Percentiles rank a stretch among this genome's conserved stretches.
Evolutionary conservation across 1,284 basidiomycete species (phyloP).

Genomic region (Apiotrichum porosum): DNA sequence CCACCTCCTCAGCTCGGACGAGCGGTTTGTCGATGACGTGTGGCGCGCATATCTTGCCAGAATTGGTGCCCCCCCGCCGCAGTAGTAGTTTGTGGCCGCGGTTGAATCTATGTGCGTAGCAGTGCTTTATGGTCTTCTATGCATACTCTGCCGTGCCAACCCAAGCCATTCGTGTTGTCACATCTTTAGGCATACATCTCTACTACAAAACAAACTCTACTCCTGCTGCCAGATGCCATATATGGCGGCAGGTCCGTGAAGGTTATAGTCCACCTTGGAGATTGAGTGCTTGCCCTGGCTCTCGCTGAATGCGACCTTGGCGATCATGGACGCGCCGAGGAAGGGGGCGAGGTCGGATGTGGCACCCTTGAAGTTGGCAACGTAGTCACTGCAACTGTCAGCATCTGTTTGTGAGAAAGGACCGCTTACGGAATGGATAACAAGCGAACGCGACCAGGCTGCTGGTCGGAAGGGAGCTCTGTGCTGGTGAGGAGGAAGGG

Average conservation of each 20-base stretch:
- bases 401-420: neutral
- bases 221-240: conserved; percentile 30
- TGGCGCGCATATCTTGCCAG: conserved; percentile 6
- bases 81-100: too few species aligned
- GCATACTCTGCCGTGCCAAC: too few species aligned
- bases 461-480: conserved; percentile 52
- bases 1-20: conserved; percentile 2
- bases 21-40: conserved; percentile 10
- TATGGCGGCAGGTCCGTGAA: conserved; percentile 43
- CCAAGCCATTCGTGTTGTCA: too few species aligned
- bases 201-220: neutral
- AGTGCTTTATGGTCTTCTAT: too few species aligned
- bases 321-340: conserved; percentile 77
- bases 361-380: conserved; percentile 80
- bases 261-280: conserved; percentile 48
- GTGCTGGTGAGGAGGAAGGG: conserved; percentile 63
- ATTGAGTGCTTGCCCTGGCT: conserved; percentile 40
- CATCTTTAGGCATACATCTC: conserved; percentile 3
- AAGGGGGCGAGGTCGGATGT: conserved; percentile 79
- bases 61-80: too few species aligned
- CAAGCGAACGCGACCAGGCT: conserved; percentile 62
- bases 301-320: conserved; percentile 56
- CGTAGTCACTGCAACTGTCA: conserved; percentile 60
- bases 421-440: conserved; percentile 60
- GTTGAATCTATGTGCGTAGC: too few species aligned